These are phyloP conservation scores for Centella asiatica DNA, from an alignment of 129 eudicot genomes.

Conservation along the genomic window DNA sequence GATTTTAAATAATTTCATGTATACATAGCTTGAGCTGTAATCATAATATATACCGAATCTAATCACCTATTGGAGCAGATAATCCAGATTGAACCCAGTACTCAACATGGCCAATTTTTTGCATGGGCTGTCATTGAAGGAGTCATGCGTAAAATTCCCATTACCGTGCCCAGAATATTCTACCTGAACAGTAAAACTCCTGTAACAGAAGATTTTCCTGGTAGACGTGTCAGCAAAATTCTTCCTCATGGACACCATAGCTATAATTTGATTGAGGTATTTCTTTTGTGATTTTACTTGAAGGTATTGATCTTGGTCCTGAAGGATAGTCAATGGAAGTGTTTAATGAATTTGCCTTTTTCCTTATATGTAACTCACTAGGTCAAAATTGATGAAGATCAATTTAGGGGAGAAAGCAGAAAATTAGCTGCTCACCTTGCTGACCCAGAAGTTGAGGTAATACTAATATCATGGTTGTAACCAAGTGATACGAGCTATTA, in stretches of 20 bases:
- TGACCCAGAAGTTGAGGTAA: conserved; percentile 98
- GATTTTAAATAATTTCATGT: conserved; percentile 10
- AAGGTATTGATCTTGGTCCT: not conserved
- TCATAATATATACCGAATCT: not conserved
- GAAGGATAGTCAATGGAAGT: conserved; percentile 1
- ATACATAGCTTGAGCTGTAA: not conserved
- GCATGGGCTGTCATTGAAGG: conserved; percentile 91
- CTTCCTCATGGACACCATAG: conserved; percentile 91
- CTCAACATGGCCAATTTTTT: conserved; percentile 59
- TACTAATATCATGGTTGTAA: not conserved
- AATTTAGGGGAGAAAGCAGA: conserved; percentile 70
- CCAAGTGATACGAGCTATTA: not conserved
- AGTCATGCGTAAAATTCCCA: conserved; percentile 71
- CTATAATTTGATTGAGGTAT: conserved; percentile 92
- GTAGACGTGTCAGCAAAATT: conserved; percentile 80
- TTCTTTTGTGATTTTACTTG: not conserved
- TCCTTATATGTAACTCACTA: conserved; percentile 10
- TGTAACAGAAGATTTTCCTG: conserved; percentile 93
- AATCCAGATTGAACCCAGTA: conserved; percentile 75
- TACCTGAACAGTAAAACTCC: conserved; percentile 94
- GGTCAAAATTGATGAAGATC: conserved; percentile 84
- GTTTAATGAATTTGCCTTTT: not conserved
- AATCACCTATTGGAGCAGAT: conserved; percentile 37
- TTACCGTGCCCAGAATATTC: conserved; percentile 80
- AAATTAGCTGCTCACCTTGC: conserved; percentile 93